Evolutionary conservation across 805 yeast genomes (phyloP), one percentile per base, ranked within the genome.

Genomic region (Monosporozyma servazzii): DNA sequence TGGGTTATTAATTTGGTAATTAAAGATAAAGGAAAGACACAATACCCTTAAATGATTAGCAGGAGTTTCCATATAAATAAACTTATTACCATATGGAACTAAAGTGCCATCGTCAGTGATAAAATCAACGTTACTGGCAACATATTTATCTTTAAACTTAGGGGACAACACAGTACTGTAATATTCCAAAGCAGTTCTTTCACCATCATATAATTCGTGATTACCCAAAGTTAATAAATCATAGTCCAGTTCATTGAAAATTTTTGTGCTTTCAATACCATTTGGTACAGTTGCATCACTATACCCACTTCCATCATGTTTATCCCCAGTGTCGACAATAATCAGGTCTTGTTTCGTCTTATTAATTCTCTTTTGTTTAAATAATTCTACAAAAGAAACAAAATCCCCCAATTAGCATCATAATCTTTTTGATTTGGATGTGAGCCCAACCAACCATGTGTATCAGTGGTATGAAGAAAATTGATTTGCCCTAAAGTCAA

Each of bases 371-470:
- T 31, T 64, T 0, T 61, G 55, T 33, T 72, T 71, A 58, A 90
- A 64, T 51, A 78, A 79, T 4, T 66, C 56, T 0, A 80, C 71
- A 63, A 91, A 90, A 0, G 90, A 81, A 3, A 86, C 63, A 53
- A 85, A 87, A 61, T 91, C 96, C 9, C 97, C 96, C 96, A 91
- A 64, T 90, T 87, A 4, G 87, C 93, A 39, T 83, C 77, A 65
- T 82, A 91, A 52, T 79, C 80, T 29, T 77, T 74, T 65, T 90
- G 97, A 57, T 82, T 81, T 40, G 80, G 59, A 70, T 91, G 99
- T 0, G 97, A 97, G 5, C 91, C 82, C 56, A 85, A 79, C 99
- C 99, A 93, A 0, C 93, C 97, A 66, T 93, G 99, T 2, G 97
- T 91, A 61, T 93, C 99, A 0, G 99, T 93, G 1, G 98, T 90